Percentiles rank a stretch among this genome's conserved stretches.
These are phyloP conservation scores for Bocquillonia castaneifolia DNA, from an alignment of 441 rosid genomes.

Conservation along the genomic window DNA sequence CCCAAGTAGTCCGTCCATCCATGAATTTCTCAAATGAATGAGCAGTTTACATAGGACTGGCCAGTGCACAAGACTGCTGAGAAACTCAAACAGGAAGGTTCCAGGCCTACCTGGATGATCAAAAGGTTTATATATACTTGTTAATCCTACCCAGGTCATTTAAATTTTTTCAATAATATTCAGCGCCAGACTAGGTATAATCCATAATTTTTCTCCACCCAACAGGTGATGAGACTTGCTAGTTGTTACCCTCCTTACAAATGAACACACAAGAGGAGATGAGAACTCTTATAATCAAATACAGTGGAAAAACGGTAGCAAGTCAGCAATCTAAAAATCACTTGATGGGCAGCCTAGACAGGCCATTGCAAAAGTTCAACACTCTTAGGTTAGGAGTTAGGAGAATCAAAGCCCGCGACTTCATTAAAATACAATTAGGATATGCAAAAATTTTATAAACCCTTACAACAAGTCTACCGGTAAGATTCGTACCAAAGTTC, in stretches of 20 bases:
- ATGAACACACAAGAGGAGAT: not conserved
- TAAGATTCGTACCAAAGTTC: conserved; percentile 54
- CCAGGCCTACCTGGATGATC: not conserved
- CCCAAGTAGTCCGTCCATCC: not conserved
- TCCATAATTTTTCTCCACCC: not conserved
- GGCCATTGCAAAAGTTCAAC: not conserved
- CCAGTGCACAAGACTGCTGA: not conserved
- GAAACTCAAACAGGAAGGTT: not conserved
- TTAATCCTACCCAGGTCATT: not conserved
- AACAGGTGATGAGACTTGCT: not conserved
- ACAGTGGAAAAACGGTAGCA: not conserved
- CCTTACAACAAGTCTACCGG: no score
- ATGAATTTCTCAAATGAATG: conserved; percentile 3
- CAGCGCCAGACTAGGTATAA: not conserved
- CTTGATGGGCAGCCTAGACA: no score
- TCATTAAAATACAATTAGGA: not conserved
- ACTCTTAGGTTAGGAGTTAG: not conserved
- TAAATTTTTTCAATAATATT: not conserved
- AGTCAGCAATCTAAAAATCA: not conserved
- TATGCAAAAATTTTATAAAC: not conserved
- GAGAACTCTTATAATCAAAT: not conserved
- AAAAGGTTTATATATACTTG: not conserved
- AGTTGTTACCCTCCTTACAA: not conserved
- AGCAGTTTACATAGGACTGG: not conserved
- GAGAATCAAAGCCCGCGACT: not conserved